Base-by-base conservation (phyloP, 495 filamentous ascomycete species). In the Podospora fimiseda region DNA sequence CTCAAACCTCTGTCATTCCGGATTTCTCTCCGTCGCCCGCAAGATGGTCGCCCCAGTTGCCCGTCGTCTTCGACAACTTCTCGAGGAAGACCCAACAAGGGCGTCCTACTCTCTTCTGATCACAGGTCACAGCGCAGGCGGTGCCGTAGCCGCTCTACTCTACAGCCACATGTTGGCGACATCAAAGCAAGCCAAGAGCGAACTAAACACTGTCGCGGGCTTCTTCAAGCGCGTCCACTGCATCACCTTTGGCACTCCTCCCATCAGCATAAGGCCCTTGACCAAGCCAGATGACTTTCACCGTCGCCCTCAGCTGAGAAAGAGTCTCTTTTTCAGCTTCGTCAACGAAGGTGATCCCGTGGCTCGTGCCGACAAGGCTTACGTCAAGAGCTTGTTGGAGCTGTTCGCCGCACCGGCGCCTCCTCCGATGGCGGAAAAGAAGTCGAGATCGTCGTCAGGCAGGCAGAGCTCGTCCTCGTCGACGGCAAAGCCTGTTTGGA, bases 291-390 rank as follows among this genome's bases (percentile, higher is more conserved):
- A 54, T 2, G 65, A 66, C n/a, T 53, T 50, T 13, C 54, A 57
- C 23, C 18, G 55, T 5, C 53, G 59, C 3, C 59, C 69, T 0
- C 61, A 66, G 3, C 66, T 79, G 24, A 69, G 73, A 18, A 87
- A 85, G 53, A 88, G 79, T 20, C 58, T 89, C 2, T 93, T 93
- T 65, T 69, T 86, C 24, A 80, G 79, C 15, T 89, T 94, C 60
- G 70, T 90, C 55, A 94, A 93, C 60, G 88, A 94, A 59, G 89
- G 89, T 2, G 89, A 94, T 55, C 88, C 87, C 0, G 87, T 94
- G 0, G 70, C 82, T 1, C 68, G 89, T 16, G 88, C 88, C 0
- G 88, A 92, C 59, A 86, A 80, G 64, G 77, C 78, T 0, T 90
- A 90, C 56, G 74, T 92, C 9, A 72, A 76, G 40, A 84, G 80